These are phyloP conservation scores for Cyberlindnera euphorbiae DNA, from an alignment of 805 yeast species.

Conservation along the genomic window DNA sequence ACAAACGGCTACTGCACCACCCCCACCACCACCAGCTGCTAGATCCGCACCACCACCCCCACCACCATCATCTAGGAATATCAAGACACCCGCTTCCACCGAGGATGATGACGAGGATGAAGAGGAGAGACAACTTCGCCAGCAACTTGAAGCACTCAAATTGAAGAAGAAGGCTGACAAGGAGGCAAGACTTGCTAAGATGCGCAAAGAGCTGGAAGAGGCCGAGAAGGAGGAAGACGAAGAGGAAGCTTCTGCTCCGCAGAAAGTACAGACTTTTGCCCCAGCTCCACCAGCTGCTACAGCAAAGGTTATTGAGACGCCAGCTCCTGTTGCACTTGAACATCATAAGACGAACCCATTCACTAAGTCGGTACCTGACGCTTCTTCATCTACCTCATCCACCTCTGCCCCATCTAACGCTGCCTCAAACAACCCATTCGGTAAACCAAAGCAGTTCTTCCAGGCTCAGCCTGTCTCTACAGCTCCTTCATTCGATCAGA, in stretches of 20 bases:
- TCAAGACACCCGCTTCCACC: constrained; percentile 5
- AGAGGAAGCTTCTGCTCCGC: constrained; percentile 27
- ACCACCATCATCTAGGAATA: constrained; percentile 11
- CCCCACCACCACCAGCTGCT: constrained; percentile 9
- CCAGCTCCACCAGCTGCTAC: constrained; percentile 19
- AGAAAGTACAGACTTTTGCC: constrained; percentile 17
- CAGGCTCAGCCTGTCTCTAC: constrained; percentile 18
- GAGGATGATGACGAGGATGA: constrained; percentile 43
- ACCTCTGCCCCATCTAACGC: constrained; percentile 13
- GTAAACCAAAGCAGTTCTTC: constrained; percentile 37
- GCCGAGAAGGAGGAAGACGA: constrained; percentile 41
- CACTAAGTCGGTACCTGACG: too few species aligned
- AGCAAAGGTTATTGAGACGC: constrained; percentile 14
- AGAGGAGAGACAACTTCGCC: constrained; percentile 42
- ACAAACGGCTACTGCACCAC: constrained; percentile 1
- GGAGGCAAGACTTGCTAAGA: constrained; percentile 53
- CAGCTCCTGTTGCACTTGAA: constrained; percentile 1
- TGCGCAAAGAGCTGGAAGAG: constrained; percentile 56
- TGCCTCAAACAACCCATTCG: constrained; percentile 47
- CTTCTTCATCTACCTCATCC: too few species aligned
- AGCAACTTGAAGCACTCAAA: constrained; percentile 36
- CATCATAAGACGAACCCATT: constrained; percentile 27
- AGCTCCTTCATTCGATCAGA: constrained; percentile 41
- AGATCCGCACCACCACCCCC: constrained; percentile 14
- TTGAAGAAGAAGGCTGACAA: constrained; percentile 51